These are phyloP conservation scores for Mortierella sp. DNA, from an alignment of 371 early-diverging fungal species.

Conservation along the genomic window DNA sequence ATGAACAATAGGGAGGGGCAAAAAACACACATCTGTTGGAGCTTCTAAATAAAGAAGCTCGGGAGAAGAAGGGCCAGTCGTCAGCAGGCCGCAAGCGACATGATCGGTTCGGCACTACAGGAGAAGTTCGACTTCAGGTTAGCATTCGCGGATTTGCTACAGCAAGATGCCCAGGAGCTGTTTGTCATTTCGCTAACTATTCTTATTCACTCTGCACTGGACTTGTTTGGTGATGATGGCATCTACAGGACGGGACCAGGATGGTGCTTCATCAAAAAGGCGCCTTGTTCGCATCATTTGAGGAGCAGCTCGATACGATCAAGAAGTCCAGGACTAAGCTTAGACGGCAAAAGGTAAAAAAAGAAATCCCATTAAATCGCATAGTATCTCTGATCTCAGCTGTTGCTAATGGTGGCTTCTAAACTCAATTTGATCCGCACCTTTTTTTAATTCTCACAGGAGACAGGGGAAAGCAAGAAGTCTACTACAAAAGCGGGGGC, in stretches of 20 bases:
- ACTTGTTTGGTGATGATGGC: too few species aligned
- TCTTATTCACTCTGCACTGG: too few species aligned
- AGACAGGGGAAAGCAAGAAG: conserved; percentile 36
- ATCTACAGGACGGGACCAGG: conserved; percentile 35
- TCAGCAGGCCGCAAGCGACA: conserved; percentile 45
- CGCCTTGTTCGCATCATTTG: conserved; percentile 40
- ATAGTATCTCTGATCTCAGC: not conserved
- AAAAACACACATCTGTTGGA: conserved; percentile 36
- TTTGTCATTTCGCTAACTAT: too few species aligned
- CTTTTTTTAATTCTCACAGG: conserved; percentile 12
- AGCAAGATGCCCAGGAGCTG: too few species aligned
- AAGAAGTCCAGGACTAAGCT: conserved; percentile 33
- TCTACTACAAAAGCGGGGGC: conserved; percentile 24
- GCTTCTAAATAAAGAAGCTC: conserved; percentile 37
- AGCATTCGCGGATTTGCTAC: not conserved
- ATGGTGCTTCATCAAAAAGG: conserved; percentile 45
- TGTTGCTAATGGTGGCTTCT: not conserved
- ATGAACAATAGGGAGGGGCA: conserved; percentile 15
- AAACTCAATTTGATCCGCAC: conserved; percentile 1
- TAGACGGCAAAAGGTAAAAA: conserved; percentile 30
- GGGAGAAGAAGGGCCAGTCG: conserved; percentile 15
- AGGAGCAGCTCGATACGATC: conserved; percentile 36
- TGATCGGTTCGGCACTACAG: conserved; percentile 49
- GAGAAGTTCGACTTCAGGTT: conserved; percentile 33
- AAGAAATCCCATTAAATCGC: not conserved